A percentile compares a stretch with the other conserved stretches of the same genome.
phyloP scores from a whole-genome alignment of 352 stramenopile genomes.

The Phytophthora multivora region DNA sequence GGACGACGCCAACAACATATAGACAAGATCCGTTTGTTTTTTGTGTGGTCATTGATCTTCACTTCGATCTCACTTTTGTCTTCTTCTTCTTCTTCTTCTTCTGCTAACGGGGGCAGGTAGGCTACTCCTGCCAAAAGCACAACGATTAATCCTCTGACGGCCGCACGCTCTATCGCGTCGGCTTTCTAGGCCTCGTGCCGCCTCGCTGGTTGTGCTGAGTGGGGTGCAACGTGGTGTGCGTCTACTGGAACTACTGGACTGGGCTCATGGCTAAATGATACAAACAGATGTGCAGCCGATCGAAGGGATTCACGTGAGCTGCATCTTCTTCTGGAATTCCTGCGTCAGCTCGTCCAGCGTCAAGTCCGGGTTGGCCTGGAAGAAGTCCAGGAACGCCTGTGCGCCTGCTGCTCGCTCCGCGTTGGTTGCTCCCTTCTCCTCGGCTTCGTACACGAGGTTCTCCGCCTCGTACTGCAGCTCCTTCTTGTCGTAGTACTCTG shows the following conservation, averaged over 20 bases:
- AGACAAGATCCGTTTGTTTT: slow-evolving; percentile 18
- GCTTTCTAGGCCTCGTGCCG: slow-evolving; percentile 23
- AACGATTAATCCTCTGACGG: slow-evolving; percentile 10
- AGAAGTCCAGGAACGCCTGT: slow-evolving; percentile 76
- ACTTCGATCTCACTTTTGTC: slow-evolving; percentile 30
- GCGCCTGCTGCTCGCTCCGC: slow-evolving; percentile 43
- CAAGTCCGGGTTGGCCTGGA: slow-evolving; percentile 70
- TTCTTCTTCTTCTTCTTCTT: slow-evolving; percentile 5
- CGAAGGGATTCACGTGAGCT: slow-evolving; percentile 51
- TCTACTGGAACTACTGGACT: slow-evolving; percentile 42
- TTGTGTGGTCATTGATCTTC: slow-evolving; percentile 27
- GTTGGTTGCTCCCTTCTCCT: slow-evolving; percentile 34
- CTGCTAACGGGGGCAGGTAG: slow-evolving; percentile 12
- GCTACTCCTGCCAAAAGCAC: slow-evolving; percentile 16
- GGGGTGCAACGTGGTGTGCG: slow-evolving; percentile 16
- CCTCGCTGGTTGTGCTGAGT: slow-evolving; percentile 26
- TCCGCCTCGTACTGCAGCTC: slow-evolving; percentile 73
- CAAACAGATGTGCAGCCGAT: slow-evolving; percentile 30
- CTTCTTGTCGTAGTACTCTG: slow-evolving; percentile 85
- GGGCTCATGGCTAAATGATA: slow-evolving; percentile 40
- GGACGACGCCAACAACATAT: slow-evolving; percentile 13
- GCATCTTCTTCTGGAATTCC: slow-evolving; percentile 76
- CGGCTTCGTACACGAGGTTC: slow-evolving; percentile 59
- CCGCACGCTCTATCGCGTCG: slow-evolving; percentile 15
- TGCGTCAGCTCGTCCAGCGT: slow-evolving; percentile 72